These are phyloP conservation scores for Zostera marina DNA, from an alignment of 116 monocot genomes.

Conservation along the genomic window DNA sequence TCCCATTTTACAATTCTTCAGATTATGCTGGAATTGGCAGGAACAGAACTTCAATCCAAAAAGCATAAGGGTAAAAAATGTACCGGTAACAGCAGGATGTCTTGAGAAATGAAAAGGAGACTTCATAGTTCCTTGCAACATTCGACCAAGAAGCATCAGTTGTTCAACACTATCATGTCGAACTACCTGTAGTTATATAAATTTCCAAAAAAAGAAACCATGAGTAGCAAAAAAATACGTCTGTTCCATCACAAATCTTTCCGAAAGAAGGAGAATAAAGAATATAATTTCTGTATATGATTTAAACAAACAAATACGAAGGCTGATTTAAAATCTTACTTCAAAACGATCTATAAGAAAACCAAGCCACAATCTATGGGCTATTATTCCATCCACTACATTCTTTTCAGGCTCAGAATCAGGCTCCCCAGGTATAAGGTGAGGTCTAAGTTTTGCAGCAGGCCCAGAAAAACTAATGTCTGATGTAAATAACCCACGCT, in stretches of 20 bases:
- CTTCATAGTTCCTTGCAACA: slow-evolving; percentile 97
- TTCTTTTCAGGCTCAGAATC: slow-evolving; percentile 66
- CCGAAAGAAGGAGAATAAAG: too few relatives aligned
- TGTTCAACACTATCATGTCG: slow-evolving; percentile 96
- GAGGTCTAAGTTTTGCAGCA: slow-evolving; percentile 88
- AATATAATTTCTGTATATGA: not conserved
- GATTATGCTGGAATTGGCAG: slow-evolving; percentile 66
- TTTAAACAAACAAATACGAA: slow-evolving; percentile 1
- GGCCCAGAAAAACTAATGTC: slow-evolving; percentile 79
- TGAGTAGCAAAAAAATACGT: not conserved
- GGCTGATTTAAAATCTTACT: slow-evolving; percentile 27
- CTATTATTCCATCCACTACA: slow-evolving; percentile 74
- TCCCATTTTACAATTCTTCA: slow-evolving; percentile 58
- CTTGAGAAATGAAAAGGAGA: slow-evolving; percentile 68
- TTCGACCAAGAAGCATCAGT: slow-evolving; percentile 76
- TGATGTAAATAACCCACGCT: slow-evolving; percentile 92
- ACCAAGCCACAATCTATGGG: slow-evolving; percentile 98
- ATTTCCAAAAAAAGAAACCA: not conserved
- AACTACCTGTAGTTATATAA: slow-evolving; percentile 41
- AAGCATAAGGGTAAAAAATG: slow-evolving; percentile 94
- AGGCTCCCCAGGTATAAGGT: slow-evolving; percentile 86
- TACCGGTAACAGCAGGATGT: slow-evolving; percentile 94
- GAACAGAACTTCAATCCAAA: slow-evolving; percentile 93
- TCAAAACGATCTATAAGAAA: slow-evolving; percentile 99
- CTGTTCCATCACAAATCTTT: not conserved